These are phyloP conservation scores for Cokeromyces recurvatus DNA, from an alignment of 371 early-diverging fungal genomes.

Conservation along the genomic window DNA sequence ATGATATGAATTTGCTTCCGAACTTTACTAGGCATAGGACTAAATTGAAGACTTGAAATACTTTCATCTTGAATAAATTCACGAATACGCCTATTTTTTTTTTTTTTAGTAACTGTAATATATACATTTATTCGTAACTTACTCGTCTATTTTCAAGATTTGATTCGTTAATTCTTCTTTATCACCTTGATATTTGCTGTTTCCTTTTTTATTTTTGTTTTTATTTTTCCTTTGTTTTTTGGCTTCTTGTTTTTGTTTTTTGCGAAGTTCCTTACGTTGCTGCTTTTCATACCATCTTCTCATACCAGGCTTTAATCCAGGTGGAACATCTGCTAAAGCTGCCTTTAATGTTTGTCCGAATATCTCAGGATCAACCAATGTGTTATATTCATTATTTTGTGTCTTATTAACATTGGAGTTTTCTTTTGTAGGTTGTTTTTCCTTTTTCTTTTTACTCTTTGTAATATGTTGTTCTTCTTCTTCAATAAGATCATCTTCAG, in stretches of 20 bases:
- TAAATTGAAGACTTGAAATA: constrained; percentile 39
- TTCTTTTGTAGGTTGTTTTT: constrained; percentile 5
- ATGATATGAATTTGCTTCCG: constrained; percentile 51
- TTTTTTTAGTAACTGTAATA: too few species aligned
- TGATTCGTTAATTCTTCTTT: too few species aligned
- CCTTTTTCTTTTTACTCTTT: too few species aligned
- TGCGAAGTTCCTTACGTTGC: constrained; percentile 14
- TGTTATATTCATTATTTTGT: too few species aligned
- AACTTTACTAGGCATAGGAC: constrained; percentile 49
- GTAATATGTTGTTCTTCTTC: too few species aligned
- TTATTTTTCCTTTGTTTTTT: constrained; percentile 13
- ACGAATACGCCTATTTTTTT: constrained; percentile 30
- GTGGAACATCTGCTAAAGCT: constrained; percentile 20
- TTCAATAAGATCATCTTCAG: too few species aligned
- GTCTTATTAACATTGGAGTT: too few species aligned
- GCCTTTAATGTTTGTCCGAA: constrained; percentile 21
- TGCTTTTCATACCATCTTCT: constrained; percentile 22
- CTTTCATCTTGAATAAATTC: constrained; percentile 33
- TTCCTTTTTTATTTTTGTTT: too few species aligned
- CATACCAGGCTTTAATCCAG: constrained; percentile 18
- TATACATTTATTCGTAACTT: too few species aligned
- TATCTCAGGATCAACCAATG: constrained; percentile 13
- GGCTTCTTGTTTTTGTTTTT: constrained; percentile 11
- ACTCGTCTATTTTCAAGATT: too few species aligned
- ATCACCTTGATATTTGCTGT: too few species aligned